These are phyloP conservation scores for Gynandropsis gynandra DNA, from an alignment of 345 rosid genomes.

Conservation along the genomic window DNA sequence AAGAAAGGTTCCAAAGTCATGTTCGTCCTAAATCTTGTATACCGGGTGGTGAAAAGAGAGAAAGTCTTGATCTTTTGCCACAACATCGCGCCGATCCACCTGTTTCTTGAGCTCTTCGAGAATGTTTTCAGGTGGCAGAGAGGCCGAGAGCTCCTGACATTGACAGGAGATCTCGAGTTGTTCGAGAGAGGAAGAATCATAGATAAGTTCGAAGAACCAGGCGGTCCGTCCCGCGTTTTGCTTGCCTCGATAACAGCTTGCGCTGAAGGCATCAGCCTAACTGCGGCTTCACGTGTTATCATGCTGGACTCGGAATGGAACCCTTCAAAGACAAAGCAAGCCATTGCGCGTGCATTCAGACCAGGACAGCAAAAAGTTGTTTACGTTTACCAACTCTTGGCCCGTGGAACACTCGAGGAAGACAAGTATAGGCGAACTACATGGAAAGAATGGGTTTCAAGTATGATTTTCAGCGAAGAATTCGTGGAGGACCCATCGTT, in stretches of 20 bases:
- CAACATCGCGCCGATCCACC: constrained; percentile 76
- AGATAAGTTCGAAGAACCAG: constrained; percentile 72
- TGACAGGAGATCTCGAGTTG: constrained; percentile 82
- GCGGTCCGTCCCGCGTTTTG: constrained; percentile 50
- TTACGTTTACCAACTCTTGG: constrained; percentile 83
- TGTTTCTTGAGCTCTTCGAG: constrained; percentile 65
- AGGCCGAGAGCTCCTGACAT: constrained; percentile 68
- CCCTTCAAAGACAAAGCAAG: constrained; percentile 94
- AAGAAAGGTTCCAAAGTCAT: constrained; percentile 81
- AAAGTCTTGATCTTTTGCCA: constrained; percentile 84
- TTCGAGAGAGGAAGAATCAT: constrained; percentile 82
- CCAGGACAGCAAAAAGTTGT: constrained; percentile 92
- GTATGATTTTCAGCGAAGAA: constrained; percentile 92
- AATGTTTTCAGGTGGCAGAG: constrained; percentile 57
- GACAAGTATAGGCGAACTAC: constrained; percentile 86
- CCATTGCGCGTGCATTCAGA: constrained; percentile 82
- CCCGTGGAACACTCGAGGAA: constrained; percentile 73
- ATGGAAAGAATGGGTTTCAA: constrained; percentile 97
- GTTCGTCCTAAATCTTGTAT: constrained; percentile 83
- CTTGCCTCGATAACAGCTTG: constrained; percentile 92
- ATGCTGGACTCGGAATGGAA: constrained; percentile 82
- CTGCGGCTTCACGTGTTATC: constrained; percentile 93
- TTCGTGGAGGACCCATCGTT: constrained; percentile 83
- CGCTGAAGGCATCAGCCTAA: constrained; percentile 90
- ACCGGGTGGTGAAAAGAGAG: constrained; percentile 60